phyloP scores from a whole-genome alignment of 129 eudicot genomes.

The Solidago caesia region DNA sequence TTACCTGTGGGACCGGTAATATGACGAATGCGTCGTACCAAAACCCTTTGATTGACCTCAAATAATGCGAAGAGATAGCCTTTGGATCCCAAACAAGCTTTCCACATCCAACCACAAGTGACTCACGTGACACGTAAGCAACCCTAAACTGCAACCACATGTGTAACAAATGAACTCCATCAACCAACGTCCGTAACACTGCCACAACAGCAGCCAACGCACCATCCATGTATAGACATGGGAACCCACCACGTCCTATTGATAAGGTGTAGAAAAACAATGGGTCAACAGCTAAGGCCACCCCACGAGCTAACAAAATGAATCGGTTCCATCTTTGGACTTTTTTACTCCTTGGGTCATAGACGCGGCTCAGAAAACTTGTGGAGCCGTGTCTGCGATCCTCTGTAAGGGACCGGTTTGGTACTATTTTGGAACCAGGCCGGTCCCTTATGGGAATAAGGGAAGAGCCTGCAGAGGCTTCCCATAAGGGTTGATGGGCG shows the following conservation, averaged over 20 bases:
- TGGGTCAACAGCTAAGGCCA: slow-evolving; percentile 94
- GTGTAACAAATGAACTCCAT: slow-evolving; percentile 66
- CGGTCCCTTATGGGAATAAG: slow-evolving; percentile 62
- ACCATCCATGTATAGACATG: slow-evolving; percentile 84
- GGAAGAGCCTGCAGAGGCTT: slow-evolving; percentile 91
- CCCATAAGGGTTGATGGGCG: slow-evolving; percentile 85
- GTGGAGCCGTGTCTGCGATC: neutral
- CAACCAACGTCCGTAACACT: slow-evolving; percentile 68
- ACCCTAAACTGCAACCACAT: slow-evolving; percentile 86
- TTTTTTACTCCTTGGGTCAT: slow-evolving; percentile 78
- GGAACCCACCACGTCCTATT: slow-evolving; percentile 69
- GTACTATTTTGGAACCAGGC: slow-evolving; percentile 28
- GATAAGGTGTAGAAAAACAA: slow-evolving; percentile 85
- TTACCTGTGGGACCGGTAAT: slow-evolving; percentile 96
- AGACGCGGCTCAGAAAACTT: slow-evolving; percentile 34
- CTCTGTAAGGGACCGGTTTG: slow-evolving; percentile 12
- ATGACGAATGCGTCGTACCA: slow-evolving; percentile 91
- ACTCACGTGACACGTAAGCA: slow-evolving; percentile 96
- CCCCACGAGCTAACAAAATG: slow-evolving; percentile 70
- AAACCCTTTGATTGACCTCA: slow-evolving; percentile 76
- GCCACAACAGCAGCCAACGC: slow-evolving; percentile 77
- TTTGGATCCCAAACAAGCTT: slow-evolving; percentile 97
- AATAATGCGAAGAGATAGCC: slow-evolving; percentile 65
- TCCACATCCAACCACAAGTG: slow-evolving; percentile 92
- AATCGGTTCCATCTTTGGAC: slow-evolving; percentile 81